These are phyloP conservation scores for Termitomyces bulborhizus DNA, from an alignment of 768 basidiomycete genomes.

Conservation along the genomic window DNA sequence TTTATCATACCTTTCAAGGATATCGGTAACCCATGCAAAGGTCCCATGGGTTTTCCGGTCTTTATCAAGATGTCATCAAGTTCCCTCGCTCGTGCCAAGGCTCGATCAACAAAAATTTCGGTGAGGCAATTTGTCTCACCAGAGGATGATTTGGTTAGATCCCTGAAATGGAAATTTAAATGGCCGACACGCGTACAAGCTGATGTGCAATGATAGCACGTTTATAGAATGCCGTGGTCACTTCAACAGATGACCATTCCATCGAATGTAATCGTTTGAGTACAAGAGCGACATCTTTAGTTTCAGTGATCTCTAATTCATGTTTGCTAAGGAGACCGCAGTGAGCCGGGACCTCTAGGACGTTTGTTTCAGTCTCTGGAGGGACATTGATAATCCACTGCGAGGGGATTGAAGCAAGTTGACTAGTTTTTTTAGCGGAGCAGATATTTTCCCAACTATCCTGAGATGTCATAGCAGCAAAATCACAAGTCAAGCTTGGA, in stretches of 20 bases:
- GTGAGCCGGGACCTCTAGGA: constrained; percentile 40
- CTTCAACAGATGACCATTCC: constrained; percentile 50
- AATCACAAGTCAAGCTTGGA: background rate
- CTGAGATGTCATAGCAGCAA: background rate
- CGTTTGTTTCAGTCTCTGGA: constrained; percentile 35
- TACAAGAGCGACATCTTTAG: constrained; percentile 33
- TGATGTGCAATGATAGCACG: constrained; percentile 66
- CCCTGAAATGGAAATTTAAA: background rate
- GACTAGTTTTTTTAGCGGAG: constrained; percentile 35
- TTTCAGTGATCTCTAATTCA: constrained; percentile 59
- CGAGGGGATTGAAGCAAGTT: constrained; percentile 44
- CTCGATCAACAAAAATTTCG: constrained; percentile 53
- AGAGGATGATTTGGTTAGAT: background rate
- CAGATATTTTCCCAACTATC: constrained; percentile 22
- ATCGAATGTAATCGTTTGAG: constrained; percentile 39
- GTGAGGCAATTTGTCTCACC: constrained; percentile 45
- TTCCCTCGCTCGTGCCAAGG: constrained; percentile 37
- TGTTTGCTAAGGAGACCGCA: constrained; percentile 44
- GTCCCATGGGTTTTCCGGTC: constrained; percentile 44
- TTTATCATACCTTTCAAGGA: constrained; percentile 26
- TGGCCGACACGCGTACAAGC: constrained; percentile 31
- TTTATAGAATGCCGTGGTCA: constrained; percentile 59
- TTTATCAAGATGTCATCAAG: constrained; percentile 39
- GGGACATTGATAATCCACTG: constrained; percentile 45
- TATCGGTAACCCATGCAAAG: constrained; percentile 46